Evolutionary conservation across 805 yeast species (phyloP), one percentile per base, ranked within the genome.

Genomic region (Ogataea henricii): DNA sequence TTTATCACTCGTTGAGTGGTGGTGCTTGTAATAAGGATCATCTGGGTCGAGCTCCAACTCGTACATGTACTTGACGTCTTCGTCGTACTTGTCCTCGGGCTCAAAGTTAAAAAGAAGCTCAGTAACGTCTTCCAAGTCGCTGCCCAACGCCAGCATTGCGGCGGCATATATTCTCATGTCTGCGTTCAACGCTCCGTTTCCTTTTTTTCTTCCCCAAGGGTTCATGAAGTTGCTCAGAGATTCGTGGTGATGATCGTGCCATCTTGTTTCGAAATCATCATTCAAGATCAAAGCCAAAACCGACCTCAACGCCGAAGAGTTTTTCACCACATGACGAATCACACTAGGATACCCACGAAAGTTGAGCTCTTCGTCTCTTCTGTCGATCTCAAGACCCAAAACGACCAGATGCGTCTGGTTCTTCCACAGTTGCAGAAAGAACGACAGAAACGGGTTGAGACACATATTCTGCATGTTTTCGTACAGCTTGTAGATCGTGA

Each of bases 371-470:
- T 77, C 84, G 46, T 74, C 73, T 44, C 74, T 54, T 51, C 84
- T 63, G 57, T 81, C 85, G 27, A 80, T 73, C 55, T 83, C 87
- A 6, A 86, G 64, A 0, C 89, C 88, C 6, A 81, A 64, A 8
- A 79, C 63, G 1, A 86, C 73, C 2, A 82, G 72, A 49, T 74
- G 75, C 2, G 90, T 83, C 56, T 81, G 79, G 35, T 78, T 74
- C 55, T 83, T 82, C 92, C 94, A 87, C 5, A 80, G 59, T 40
- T 79, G 78, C 8, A 84, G 66, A 50, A 82, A 77, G 40, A 74
- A 71, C 17, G 77, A 77, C 40, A 81, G 59, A 57, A 83, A 87
- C 17, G 94, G 94, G 57, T 84, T 84, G 43, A 79, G 53, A 17
- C 76, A 71, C 6, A 77, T 57, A 49, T 74, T 76, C 41, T 68